phyloP scores from a whole-genome alignment of 2,329 filamentous ascomycete species.

The Exophiala mesophila region DNA sequence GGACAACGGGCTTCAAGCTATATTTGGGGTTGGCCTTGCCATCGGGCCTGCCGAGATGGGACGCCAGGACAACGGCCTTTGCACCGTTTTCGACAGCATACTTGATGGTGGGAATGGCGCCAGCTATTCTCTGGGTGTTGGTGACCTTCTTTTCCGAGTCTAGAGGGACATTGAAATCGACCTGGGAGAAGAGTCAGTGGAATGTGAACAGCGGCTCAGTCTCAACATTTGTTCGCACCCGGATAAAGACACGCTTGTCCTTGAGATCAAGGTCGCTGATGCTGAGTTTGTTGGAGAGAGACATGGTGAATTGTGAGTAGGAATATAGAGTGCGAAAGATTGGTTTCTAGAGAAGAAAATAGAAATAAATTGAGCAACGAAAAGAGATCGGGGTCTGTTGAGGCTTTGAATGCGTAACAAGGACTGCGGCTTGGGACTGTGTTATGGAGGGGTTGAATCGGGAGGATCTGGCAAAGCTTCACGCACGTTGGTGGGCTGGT shows the following conservation, averaged over 20 bases:
- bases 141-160: conserved; percentile 89
- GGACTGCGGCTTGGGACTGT: not conserved
- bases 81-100: conserved; percentile 85
- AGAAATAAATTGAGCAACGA: conserved; percentile 7
- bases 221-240: conserved; percentile 56
- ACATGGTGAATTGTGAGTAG: conserved; percentile 57
- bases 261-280: conserved; percentile 96
- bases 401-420: not conserved
- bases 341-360: conserved; percentile 9
- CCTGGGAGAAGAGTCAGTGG: conserved; percentile 48
- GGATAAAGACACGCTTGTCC: conserved; percentile 96
- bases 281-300: conserved; percentile 96
- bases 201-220: conserved; percentile 1
- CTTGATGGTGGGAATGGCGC: conserved; percentile 92
- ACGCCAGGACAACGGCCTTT: conserved; percentile 95
- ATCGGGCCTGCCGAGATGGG: conserved; percentile 92
- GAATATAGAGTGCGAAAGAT: conserved; percentile 1
- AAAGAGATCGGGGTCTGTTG: not conserved
- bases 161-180: conserved; percentile 99
- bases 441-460: conserved; percentile 15
- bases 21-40: conserved; percentile 88
- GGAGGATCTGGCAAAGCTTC: not conserved
- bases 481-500: no score
- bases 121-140: conserved; percentile 97
- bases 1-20: conserved; percentile 85